These are phyloP conservation scores for Hypoxylon perforatum DNA, from an alignment of 495 filamentous ascomycete species.

Conservation along the genomic window DNA sequence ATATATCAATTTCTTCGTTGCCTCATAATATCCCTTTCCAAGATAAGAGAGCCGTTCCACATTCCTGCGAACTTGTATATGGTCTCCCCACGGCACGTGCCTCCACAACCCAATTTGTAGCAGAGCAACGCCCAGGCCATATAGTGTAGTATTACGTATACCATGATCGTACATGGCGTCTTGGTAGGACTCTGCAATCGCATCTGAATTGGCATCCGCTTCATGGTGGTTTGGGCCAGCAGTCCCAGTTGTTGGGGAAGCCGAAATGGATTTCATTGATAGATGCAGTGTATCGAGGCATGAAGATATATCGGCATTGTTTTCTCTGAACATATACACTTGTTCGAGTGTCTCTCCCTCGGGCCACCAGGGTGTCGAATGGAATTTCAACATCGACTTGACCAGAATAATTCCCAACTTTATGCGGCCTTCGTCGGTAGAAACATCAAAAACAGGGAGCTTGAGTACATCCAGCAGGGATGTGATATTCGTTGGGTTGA, in stretches of 20 bases:
- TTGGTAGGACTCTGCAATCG: conserved; percentile 15
- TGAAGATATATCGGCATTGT: conserved; percentile 11
- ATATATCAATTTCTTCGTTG: conserved; percentile 17
- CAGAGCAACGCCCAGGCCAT: conserved; percentile 41
- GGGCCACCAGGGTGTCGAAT: conserved; percentile 24
- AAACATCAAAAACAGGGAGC: background rate
- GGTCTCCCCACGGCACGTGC: conserved; percentile 15
- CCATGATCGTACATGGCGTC: conserved; percentile 33
- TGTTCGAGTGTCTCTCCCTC: conserved; percentile 26
- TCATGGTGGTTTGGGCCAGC: background rate
- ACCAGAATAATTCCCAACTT: conserved; percentile 11
- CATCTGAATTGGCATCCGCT: background rate
- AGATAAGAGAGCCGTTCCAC: background rate
- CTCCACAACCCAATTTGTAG: conserved; percentile 43
- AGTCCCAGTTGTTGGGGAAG: background rate
- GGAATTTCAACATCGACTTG: conserved; percentile 19
- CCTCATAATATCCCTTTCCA: conserved; percentile 10
- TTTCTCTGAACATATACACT: conserved; percentile 20
- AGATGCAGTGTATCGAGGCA: conserved; percentile 35
- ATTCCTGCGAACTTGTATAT: conserved; percentile 15
- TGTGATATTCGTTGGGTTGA: background rate
- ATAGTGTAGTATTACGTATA: conserved; percentile 39
- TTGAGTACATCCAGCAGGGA: conserved; percentile 1
- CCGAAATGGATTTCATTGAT: background rate
- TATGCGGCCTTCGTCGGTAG: conserved; percentile 3